Evolutionary conservation across 805 yeast genomes (phyloP), one percentile per base, ranked within the genome.

Genomic region (Scheffersomyces spartinae): DNA sequence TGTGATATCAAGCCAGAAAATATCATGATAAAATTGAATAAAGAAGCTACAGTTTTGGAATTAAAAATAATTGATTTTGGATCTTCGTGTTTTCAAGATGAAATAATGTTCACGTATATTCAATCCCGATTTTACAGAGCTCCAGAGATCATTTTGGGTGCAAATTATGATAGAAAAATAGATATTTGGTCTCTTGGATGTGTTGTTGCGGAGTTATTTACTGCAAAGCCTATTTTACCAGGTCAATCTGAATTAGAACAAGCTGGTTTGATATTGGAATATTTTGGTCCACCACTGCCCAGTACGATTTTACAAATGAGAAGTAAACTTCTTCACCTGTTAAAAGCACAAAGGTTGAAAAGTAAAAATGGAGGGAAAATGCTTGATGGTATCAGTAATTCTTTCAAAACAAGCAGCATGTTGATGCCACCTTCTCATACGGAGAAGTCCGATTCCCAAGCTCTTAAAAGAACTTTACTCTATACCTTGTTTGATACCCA

Each of bases 1-100:
- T 83, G 94, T 40, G 95, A 84, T 45, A 54, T 84, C 29, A 84
- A 84, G 42, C 95, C 94, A 0, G 94, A 82, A 40, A 84, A 84
- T 47, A 57, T 84, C 18, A 71, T 82, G 74, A 49, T 79, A 4
- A 43, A 46, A 25, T 32, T 58, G 9, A 11, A 8, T 9, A 11
- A 9, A 11, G 10, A 11, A 20, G 13, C 23, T 9, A 6, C 26
- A 7, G 31, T 46, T 1, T 54, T 74, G 13, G 52, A 50, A 11
- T 58, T 82, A 25, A 82, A 79, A 39, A 61, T 84, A 17, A 79
- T 84, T 27, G 95, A 84, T 43, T 83, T 84, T 43, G 95, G 95
- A 0, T 64, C 80, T 0, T 71, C 82, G 0, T 68, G 79, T 35
- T 46, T 44, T 10, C 41, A 38, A 5, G 49, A 53, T 23, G 65